Percentiles rank a stretch among this genome's conserved stretches.
phyloP scores from a whole-genome alignment of 192 early-diverging fungal species.

The Gryganskiella cystojenkinii region DNA sequence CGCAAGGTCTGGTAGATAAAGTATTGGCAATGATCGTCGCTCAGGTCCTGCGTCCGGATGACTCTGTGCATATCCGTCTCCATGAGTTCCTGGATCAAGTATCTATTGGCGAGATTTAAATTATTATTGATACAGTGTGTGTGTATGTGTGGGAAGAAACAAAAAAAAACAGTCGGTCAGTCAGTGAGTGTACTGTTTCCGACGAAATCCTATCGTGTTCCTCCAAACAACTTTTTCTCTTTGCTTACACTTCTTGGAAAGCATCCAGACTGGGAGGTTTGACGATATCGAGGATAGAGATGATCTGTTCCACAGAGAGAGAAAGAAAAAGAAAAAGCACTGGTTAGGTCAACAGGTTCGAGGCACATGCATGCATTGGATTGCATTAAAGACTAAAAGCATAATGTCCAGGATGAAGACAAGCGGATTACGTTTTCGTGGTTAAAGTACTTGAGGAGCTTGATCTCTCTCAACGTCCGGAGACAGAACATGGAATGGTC shows the following conservation, averaged over 20 bases:
- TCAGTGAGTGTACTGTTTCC: too few relatives aligned
- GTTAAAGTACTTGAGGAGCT: constrained; percentile 85
- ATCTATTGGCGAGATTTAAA: constrained; percentile 60
- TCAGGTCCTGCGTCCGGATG: constrained; percentile 94
- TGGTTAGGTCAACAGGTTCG: not conserved
- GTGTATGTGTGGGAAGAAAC: too few relatives aligned
- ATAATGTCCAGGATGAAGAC: not conserved
- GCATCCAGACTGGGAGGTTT: constrained; percentile 80
- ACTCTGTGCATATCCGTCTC: constrained; percentile 99
- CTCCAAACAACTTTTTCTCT: too few relatives aligned
- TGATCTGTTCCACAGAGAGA: constrained; percentile 71
- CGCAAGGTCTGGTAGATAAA: constrained; percentile 98
- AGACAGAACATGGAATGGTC: constrained; percentile 88
- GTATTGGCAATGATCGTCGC: constrained; percentile 98
- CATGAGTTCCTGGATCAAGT: constrained; percentile 98
- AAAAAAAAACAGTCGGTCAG: too few relatives aligned
- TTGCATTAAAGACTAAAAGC: too few relatives aligned
- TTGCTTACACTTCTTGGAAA: constrained; percentile 88
- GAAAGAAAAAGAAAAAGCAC: constrained; percentile 4
- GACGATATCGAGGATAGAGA: constrained; percentile 92
- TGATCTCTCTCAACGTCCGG: constrained; percentile 85
- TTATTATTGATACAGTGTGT: too few relatives aligned
- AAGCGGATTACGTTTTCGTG: constrained; percentile 77
- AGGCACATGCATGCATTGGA: too few relatives aligned
- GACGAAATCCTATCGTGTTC: too few relatives aligned